Evolutionary conservation across 164 flowering plant species (phyloP), one percentile per base, ranked within the genome.

Genomic region (Kingdonia uniflora): DNA sequence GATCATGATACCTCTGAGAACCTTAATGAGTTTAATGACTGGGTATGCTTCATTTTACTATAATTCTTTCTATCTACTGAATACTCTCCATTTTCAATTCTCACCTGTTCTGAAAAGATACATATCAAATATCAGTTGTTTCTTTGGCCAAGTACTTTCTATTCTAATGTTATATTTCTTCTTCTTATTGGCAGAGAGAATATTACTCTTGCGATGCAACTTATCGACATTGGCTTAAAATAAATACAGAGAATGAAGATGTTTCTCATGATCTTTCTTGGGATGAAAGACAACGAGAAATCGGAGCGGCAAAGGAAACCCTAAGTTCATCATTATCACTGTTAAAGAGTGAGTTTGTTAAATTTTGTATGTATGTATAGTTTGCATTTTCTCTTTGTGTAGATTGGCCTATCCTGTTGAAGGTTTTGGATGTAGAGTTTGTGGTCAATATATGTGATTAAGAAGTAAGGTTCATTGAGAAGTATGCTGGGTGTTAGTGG

Each of bases 201-300:
- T 92, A 81, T 69, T 92, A 82, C 65, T 88, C 99, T 40, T 84
- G 91, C 69, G 99, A 92, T 74, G 99, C 95, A 58, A 84, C 80
- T 14, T 92, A 86, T 58, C 84, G 99, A 49, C 78, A 80, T 35
- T 88, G 97, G 99, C 95, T 94, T 55, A 80, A 94, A 69, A 49
- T 80, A 59, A 83, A 89, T 52, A 52, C 79, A 64, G 91, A 78
- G 70, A 86, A 77, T 74, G 76, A 83, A 11, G 85, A 82, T 44
- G 78, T 79, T 60, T 54, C 96, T 49, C 62, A 35, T 49, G 84
- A 29, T 29, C 35, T 94, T 35, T 82, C 97, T 41, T 14, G 20
- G n/a, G 99, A 86, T 62, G 99, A 94, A 73, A 81, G 68, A 49
- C 71, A 80, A 48, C 80, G 75, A 66, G 79, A 78, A 16, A 61